Conservation (phyloP, 1,284 basidiomycete species). For the Violaceomyces palustris region DNA sequence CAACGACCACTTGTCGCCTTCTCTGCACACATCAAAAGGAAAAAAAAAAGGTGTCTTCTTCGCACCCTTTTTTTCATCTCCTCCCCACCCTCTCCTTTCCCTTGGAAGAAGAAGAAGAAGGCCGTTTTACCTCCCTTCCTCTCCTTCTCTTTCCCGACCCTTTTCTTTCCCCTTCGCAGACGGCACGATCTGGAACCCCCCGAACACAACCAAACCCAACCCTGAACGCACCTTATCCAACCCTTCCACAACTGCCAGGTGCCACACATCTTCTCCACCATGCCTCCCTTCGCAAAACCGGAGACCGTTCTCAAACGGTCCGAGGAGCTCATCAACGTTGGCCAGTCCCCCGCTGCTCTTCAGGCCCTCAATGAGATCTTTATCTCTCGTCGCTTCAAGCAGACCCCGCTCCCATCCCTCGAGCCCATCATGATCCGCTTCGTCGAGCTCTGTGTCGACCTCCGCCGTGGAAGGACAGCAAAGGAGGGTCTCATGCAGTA, state of each 20-base stretch:
- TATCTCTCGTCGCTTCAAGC: slow-evolving; percentile 86
- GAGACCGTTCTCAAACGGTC: slow-evolving; percentile 84
- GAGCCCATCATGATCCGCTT: slow-evolving; percentile 90
- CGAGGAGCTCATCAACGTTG: slow-evolving; percentile 83
- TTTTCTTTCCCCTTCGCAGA: too few relatives aligned
- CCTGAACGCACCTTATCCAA: too few relatives aligned
- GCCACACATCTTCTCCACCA: slow-evolving; percentile 7
- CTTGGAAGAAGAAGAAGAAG: too few relatives aligned
- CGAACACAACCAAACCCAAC: too few relatives aligned
- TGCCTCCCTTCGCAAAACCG: slow-evolving; percentile 82
- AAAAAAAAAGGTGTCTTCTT: too few relatives aligned
- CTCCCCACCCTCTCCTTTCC: too few relatives aligned
- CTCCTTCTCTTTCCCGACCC: too few relatives aligned
- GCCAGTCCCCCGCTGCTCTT: slow-evolving; percentile 79
- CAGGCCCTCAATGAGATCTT: slow-evolving; percentile 88
- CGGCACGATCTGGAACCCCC: too few relatives aligned
- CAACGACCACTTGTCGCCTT: too few relatives aligned
- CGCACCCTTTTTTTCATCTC: too few relatives aligned
- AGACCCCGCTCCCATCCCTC: slow-evolving; percentile 78
- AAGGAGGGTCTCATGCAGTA: slow-evolving; percentile 81
- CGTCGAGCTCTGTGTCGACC: slow-evolving; percentile 89
- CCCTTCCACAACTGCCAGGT: background rate
- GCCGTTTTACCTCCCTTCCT: too few relatives aligned
- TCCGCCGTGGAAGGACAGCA: slow-evolving; percentile 86
- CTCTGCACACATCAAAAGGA: too few relatives aligned